Evolutionary conservation across 352 stramenopile genomes (phyloP), one percentile per base, ranked within the genome.

Genomic region (Phytophthora nicotianae): DNA sequence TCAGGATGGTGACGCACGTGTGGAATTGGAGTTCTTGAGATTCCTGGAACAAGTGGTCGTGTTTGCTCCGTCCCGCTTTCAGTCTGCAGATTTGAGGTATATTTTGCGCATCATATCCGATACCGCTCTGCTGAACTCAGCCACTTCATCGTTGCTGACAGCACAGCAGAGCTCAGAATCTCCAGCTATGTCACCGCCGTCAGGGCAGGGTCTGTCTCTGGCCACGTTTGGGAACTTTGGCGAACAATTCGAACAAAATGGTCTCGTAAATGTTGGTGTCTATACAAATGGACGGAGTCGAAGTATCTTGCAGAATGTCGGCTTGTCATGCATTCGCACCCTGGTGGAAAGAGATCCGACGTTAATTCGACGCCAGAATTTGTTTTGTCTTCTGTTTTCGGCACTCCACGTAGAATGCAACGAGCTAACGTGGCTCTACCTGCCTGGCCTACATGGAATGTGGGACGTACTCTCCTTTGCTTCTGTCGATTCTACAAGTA

Each of bases 11-110:
- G 82, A 95, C 21, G 57, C 80, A n/a, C 77, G 83, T 13, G 65
- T 95, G 4, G 84, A 95, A 48, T 69, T 91, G 17, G 84, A 93
- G 54, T 93, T 86, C 45, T 77, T 93, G 32, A 84, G 81, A 45
- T 94, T 93, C 24, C 58, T 95, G 29, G 82, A 95, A 62, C 88
- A 96, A 76, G 68, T 96, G 4, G 81, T 93, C 0, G 81, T 95
- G 32, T 92, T 95, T 50, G 82, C 82, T 20, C 88, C 88, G 0
- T 69, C 69, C 9, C 71, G 79, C 16, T 90, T 94, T 42, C 79
- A 80, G 33, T 58, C 50, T 21, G 62, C 46, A 24, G 77, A 93
- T 59, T 69, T 93, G 37, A 57, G 57, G 45, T 88, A 89, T 48
- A 83, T 90, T 40, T 70, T 93, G 5, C 66, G 67, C 19, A 74